phyloP scores from a whole-genome alignment of 192 early-diverging fungal genomes.

The Coemansia furcata region DNA sequence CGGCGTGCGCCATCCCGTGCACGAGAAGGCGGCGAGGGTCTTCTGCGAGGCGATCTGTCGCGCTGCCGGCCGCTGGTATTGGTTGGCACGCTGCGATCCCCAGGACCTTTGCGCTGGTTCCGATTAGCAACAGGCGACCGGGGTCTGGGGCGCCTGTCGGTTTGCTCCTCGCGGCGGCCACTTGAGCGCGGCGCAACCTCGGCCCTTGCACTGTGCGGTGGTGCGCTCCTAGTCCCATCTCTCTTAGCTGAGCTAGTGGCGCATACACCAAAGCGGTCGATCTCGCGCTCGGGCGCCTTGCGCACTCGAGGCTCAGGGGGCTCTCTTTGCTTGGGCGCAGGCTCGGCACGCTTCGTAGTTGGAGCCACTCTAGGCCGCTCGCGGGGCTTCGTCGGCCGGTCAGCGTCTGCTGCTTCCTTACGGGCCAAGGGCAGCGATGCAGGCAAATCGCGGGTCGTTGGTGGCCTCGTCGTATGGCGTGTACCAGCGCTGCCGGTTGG shows the following conservation, averaged over 20 bases:
- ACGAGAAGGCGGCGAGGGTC: neutral
- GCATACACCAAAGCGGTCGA: constrained; percentile 44
- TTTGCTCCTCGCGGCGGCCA: neutral
- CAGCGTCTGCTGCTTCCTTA: neutral
- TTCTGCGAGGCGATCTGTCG: neutral
- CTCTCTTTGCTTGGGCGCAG: neutral
- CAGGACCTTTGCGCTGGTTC: neutral
- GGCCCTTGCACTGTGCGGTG: neutral
- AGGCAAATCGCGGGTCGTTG: neutral
- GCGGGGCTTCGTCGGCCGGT: neutral
- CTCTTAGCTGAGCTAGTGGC: neutral
- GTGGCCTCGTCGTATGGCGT: neutral
- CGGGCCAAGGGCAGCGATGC: neutral
- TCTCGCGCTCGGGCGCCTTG: constrained; percentile 34
- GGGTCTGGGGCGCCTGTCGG: neutral
- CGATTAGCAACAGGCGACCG: neutral
- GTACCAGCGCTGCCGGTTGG: neutral
- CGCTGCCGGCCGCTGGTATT: neutral
- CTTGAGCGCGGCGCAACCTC: neutral
- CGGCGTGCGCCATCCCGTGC: neutral
- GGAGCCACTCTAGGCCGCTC: neutral
- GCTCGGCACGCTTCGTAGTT: neutral
- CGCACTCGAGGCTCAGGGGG: constrained; percentile 3
- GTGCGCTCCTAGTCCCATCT: neutral
- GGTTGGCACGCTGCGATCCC: neutral